Conservation (phyloP, 208 protist species). For the Angomonas desouzai region DNA sequence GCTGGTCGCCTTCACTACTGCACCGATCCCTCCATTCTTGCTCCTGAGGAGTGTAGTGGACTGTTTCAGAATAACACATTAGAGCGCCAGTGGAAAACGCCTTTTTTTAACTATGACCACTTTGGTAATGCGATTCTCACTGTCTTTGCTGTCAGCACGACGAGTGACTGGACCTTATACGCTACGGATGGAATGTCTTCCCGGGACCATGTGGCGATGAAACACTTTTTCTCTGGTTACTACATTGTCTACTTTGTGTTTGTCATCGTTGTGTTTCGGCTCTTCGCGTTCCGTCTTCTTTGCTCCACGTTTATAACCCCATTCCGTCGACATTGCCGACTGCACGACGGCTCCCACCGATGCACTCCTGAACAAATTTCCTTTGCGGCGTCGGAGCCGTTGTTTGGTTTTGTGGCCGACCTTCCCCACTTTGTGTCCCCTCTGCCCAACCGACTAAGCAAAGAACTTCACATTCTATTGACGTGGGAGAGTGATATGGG, state of each 20-base stretch:
- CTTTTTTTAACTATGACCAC: conserved; percentile 44
- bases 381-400: conserved; percentile 13
- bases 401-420: conserved; percentile 21
- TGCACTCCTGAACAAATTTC: conserved; percentile 9
- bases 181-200: conserved; percentile 51
- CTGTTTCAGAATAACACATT: conserved; percentile 13
- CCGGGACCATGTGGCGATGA: not conserved
- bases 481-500: conserved; percentile 3
- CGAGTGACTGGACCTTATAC: conserved; percentile 46
- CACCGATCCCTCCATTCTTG: conserved; percentile 22
- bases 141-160: conserved; percentile 38
- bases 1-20: conserved; percentile 35
- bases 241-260: conserved; percentile 34
- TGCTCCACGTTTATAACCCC: conserved; percentile 23
- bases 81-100: conserved; percentile 17
- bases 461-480: conserved; percentile 20
- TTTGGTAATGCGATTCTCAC: conserved; percentile 54
- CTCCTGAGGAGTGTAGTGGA: conserved; percentile 15
- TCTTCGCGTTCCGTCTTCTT: conserved; percentile 25
- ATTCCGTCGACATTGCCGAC: not conserved
- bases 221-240: conserved; percentile 27
- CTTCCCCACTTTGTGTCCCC: conserved; percentile 10
- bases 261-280: conserved; percentile 33
- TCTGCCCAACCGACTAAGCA: conserved; percentile 10
- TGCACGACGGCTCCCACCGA: conserved; percentile 15